These are phyloP conservation scores for Fusarium dimerum DNA, from an alignment of 2,329 filamentous ascomycete genomes.

Conservation along the genomic window DNA sequence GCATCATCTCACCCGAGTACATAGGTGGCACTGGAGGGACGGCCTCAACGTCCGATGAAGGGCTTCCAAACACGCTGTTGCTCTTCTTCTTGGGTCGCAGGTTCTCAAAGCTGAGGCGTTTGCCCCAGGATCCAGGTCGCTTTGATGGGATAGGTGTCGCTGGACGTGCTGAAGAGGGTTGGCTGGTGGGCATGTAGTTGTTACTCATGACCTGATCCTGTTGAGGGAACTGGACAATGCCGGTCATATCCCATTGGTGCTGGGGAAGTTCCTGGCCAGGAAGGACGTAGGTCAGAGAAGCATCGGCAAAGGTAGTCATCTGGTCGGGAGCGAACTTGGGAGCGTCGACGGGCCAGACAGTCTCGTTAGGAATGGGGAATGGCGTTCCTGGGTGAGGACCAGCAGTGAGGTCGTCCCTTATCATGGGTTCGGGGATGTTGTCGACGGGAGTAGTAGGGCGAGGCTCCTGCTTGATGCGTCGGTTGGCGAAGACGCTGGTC, in stretches of 20 bases:
- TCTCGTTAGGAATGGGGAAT: constrained; percentile 41
- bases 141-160: constrained; percentile 42
- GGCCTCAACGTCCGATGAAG: constrained; percentile 27
- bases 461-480: constrained; percentile 39
- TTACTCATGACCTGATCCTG: constrained; percentile 31
- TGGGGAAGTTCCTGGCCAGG: constrained; percentile 31
- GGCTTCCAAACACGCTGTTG: constrained; percentile 32
- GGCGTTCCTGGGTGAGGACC: constrained; percentile 44
- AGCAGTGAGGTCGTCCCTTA: constrained; percentile 35
- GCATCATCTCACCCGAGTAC: constrained; percentile 28
- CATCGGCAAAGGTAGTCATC: constrained; percentile 34
- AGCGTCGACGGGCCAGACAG: constrained; percentile 39
- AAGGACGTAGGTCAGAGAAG: constrained; percentile 33
- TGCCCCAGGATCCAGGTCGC: constrained; percentile 41
- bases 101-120: constrained; percentile 40
- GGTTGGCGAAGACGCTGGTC: constrained; percentile 31
- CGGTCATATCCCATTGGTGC: constrained; percentile 29
- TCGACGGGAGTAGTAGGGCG: constrained; percentile 38
- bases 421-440: constrained; percentile 32
- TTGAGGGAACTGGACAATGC: constrained; percentile 31
- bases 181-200: constrained; percentile 25
- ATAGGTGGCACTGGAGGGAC: constrained; percentile 31
- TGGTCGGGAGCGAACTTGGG: constrained; percentile 43
- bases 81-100: constrained; percentile 39
- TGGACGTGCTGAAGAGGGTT: constrained; percentile 33